A percentile compares a stretch with the other conserved stretches of the same genome.
phyloP scores from a whole-genome alignment of 768 basidiomycete species.

The Suillus occidentalis region DNA sequence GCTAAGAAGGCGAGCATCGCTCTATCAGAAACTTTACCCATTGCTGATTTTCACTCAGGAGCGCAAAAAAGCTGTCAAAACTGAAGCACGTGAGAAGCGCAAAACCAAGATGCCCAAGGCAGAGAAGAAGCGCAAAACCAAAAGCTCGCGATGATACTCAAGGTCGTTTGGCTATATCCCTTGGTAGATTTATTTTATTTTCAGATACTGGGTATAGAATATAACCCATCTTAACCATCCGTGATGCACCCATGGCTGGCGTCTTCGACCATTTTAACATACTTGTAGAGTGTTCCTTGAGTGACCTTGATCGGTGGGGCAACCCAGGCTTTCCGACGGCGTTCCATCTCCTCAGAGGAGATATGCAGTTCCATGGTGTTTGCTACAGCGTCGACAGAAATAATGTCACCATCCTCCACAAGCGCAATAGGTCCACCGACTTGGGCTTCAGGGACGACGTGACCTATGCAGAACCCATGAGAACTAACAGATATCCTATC shows the following conservation, averaged over 20 bases:
- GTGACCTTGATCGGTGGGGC: constrained; percentile 83
- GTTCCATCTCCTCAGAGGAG: constrained; percentile 74
- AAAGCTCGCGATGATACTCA: constrained; percentile 35
- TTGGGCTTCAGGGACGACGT: constrained; percentile 95
- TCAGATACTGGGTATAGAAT: constrained; percentile 1
- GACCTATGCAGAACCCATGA: constrained; percentile 95
- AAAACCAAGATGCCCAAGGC: constrained; percentile 95
- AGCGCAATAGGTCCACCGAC: constrained; percentile 92
- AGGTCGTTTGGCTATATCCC: constrained; percentile 13
- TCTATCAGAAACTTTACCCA: constrained; percentile 10
- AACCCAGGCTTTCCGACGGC: constrained; percentile 70
- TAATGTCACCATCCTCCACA: constrained; percentile 83
- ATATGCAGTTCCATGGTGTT: constrained; percentile 83
- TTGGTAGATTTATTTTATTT: constrained; percentile 5
- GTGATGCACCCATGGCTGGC: constrained; percentile 93
- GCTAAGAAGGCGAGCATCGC: constrained; percentile 71
- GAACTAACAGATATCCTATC: constrained; percentile 51
- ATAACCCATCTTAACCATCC: constrained; percentile 54
- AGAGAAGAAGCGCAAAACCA: constrained; percentile 88
- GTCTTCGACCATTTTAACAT: constrained; percentile 83
- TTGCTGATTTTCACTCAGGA: constrained; percentile 51
- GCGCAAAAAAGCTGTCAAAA: constrained; percentile 87
- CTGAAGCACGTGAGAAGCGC: constrained; percentile 82
- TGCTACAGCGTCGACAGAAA: constrained; percentile 84
- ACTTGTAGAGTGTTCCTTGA: constrained; percentile 87